These are phyloP conservation scores for Nemania abortiva DNA, from an alignment of 2,329 filamentous ascomycete species.

Conservation along the genomic window DNA sequence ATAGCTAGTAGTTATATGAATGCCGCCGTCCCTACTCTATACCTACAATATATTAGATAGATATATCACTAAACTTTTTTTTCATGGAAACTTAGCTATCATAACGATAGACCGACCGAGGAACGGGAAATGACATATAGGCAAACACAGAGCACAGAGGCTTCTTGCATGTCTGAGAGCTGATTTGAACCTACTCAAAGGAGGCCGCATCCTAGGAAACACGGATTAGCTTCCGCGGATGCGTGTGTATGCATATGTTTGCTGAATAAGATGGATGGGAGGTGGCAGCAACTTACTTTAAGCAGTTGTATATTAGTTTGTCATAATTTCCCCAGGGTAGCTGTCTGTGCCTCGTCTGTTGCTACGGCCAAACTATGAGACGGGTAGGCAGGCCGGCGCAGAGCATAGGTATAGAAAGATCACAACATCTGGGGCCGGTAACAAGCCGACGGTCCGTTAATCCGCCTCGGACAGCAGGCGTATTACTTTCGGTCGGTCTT, in stretches of 20 bases:
- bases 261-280: background rate
- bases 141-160: slow-evolving; percentile 25
- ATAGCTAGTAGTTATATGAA: background rate
- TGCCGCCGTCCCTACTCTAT: background rate
- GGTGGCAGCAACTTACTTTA: no score
- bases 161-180: background rate
- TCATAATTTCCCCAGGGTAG: no score
- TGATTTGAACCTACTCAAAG: slow-evolving; percentile 7
- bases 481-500: no score
- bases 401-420: background rate
- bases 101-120: slow-evolving; percentile 1
- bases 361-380: background rate
- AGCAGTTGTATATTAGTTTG: no score
- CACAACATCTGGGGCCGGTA: background rate
- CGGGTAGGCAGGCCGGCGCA: slow-evolving; percentile 7
- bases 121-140: slow-evolving; percentile 28
- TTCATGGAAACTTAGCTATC: no score
- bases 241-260: slow-evolving; percentile 2
- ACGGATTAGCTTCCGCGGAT: slow-evolving; percentile 7
- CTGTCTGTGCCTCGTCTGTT: slow-evolving; percentile 19
- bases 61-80: background rate
- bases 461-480: background rate
- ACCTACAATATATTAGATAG: background rate
- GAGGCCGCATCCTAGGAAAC: slow-evolving; percentile 26
- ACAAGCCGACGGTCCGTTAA: slow-evolving; percentile 1